Evolutionary conservation across 495 filamentous ascomycete genomes (phyloP), one percentile per base, ranked within the genome.

Genomic region (Endocarpon pusillum): DNA sequence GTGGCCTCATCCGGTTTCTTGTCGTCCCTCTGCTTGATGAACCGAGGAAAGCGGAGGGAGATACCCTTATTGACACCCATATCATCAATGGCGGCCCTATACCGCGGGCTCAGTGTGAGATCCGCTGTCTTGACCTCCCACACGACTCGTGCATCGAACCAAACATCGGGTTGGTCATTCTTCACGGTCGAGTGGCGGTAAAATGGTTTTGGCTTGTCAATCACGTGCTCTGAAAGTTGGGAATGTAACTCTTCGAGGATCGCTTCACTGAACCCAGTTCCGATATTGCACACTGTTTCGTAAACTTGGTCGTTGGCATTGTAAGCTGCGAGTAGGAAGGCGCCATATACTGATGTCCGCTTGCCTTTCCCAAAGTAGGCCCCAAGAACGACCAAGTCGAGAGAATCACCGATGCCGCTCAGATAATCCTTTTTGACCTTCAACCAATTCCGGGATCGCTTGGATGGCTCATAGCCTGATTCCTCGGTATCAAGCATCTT

Each of bases 401-500:
- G 75, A 2, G 86, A 94, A 59, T 97, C 89, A 36, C 89, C 89
- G 8, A 93, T 71, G 32, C 87, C 85, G 7, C 75, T 58, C 34
- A 97, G 78, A 56, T 97, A 97, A 46, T 97, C 89, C 52, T 97
- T 97, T 47, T 97, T 97, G 50, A 94, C 77, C 69, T 97, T 97
- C 20, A 97, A 73, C 89, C 89, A 97, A 45, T 97, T 97, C 18
- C 84, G 80, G 63, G 78, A 86, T 30, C 89, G 75, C 53, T 91
- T 93, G 52, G 77, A 84, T 3, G 89, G 89, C 61, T 96, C 85
- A 44, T 97, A 97, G 39, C 79, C 78, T 47, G 79, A 87, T 51
- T 92, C 84, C 0, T 67, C 55, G 2, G 87, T 92, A 46, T 94
- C 84, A 34, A 97, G 58, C 87, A 96, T 97, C 58, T 97, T 97